Conservation (phyloP, 805 yeast genomes). For the Limtongia smithiae region DNA sequence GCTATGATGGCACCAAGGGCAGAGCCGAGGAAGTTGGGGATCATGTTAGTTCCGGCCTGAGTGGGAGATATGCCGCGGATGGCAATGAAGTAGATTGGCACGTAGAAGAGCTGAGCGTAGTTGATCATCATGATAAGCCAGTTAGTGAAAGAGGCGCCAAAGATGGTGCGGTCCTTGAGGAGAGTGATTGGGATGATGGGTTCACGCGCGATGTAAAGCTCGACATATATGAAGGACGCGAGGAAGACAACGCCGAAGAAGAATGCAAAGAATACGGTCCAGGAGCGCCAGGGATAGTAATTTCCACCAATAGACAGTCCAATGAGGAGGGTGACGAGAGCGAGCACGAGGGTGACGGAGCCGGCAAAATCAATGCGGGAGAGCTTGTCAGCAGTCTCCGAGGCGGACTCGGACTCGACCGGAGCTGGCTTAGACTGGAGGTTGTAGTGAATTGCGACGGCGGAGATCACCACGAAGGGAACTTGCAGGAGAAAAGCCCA, state of each 20-base stretch:
- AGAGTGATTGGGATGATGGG: slow-evolving; percentile 65
- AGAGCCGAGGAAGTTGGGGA: slow-evolving; percentile 59
- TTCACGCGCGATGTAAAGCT: slow-evolving; percentile 50
- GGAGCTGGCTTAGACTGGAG: slow-evolving; percentile 52
- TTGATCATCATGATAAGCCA: slow-evolving; percentile 70
- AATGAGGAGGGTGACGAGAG: slow-evolving; percentile 56
- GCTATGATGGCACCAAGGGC: slow-evolving; percentile 63
- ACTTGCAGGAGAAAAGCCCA: slow-evolving; percentile 33
- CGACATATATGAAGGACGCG: slow-evolving; percentile 50
- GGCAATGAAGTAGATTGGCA: slow-evolving; percentile 64
- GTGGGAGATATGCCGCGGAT: slow-evolving; percentile 53
- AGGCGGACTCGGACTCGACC: slow-evolving; percentile 49
- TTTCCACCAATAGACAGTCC: slow-evolving; percentile 68
- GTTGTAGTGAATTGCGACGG: slow-evolving; percentile 64
- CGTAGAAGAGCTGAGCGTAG: slow-evolving; percentile 60
- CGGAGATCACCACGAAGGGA: slow-evolving; percentile 53
- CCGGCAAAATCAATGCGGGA: slow-evolving; percentile 65
- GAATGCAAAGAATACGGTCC: slow-evolving; percentile 41
- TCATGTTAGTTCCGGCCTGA: slow-evolving; percentile 51
- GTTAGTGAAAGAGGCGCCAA: slow-evolving; percentile 63
- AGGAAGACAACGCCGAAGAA: slow-evolving; percentile 37
- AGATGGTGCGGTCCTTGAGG: slow-evolving; percentile 54
- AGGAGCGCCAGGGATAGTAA: slow-evolving; percentile 48
- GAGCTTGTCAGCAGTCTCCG: slow-evolving; percentile 34
- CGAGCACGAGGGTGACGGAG: slow-evolving; percentile 52